Base-by-base conservation (phyloP, 805 yeast genomes). In the Wickerhamiella azymoides region DNA sequence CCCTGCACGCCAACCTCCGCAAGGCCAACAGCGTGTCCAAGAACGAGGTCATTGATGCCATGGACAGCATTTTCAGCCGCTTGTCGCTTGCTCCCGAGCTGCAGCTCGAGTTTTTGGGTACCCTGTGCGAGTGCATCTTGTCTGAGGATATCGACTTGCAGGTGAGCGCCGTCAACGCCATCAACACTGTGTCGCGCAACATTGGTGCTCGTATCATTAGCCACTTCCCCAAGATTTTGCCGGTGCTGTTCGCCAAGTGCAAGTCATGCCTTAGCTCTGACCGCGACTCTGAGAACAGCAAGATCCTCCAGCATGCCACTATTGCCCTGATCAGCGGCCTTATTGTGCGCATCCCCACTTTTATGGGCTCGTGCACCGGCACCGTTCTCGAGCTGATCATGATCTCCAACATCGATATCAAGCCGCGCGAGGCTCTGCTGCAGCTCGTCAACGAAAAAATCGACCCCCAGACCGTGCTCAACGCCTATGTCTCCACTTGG, bases 171-270 rank as follows among this genome's bases (percentile, higher is more conserved):
- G 68, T 85, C 48, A 74, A 79, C 53, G 77, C 80, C 48, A 73
- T 84, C 50, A 76, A 84, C 47, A 76, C 78, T 52, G 65, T 85
- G 47, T 73, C 84, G 46, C 75, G 78, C 44, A 73, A 77, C 19
- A 62, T 88, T 39, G 98, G 98, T 45, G 88, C 93, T 16, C 83
- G 85, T 57, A 71, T 80, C 51, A 80, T 92, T 58, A 88, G 94
- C 6, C 74, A 71, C 57, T 83, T 86, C 69, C 84, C 96, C 27
- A 80, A 79, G 61, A 79, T 88, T 57, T 74, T 92, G 50, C 84
- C 86, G 13, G 84, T 85, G 11, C 68, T 83, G 10, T 68, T 85
- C 46, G 65, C 67, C 24, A 70, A 84, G 33, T 80, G 83, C 64
- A 68, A 71, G 25, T 52, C 61, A 8, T 64, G 71, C 11, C 47